A percentile compares a stretch with the other conserved stretches of the same genome.
Evolutionary conservation across 2,329 filamentous ascomycete genomes (phyloP).

Genomic region (Ceratocystis variospora): DNA sequence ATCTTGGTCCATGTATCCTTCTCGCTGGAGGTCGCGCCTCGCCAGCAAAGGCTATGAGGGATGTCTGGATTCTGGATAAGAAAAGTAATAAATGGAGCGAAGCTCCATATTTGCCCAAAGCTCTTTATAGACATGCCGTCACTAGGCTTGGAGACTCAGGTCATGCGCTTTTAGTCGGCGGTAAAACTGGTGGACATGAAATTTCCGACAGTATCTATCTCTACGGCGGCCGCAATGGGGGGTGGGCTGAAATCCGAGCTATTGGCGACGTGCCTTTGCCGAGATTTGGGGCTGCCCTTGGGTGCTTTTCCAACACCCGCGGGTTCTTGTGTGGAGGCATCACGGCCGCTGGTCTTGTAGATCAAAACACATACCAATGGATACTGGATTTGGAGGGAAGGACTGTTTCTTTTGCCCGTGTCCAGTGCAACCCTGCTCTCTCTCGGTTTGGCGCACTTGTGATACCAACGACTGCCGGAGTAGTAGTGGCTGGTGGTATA

Average conservation of each 20-base stretch:
- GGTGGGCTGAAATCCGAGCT: conserved; percentile 35
- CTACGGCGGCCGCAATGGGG: conserved; percentile 31
- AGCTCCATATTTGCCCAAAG: conserved; percentile 50
- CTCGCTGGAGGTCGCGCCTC: conserved; percentile 68
- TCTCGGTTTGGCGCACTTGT: conserved; percentile 11
- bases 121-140: conserved; percentile 63
- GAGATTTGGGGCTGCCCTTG: conserved; percentile 29
- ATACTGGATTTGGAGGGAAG: conserved; percentile 26
- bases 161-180: conserved; percentile 46
- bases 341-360: conserved; percentile 45
- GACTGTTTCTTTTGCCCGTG: not conserved
- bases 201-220: conserved; percentile 41
- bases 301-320: conserved; percentile 21
- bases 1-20: conserved; percentile 45
- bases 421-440: not conserved
- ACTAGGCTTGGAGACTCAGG: conserved; percentile 37
- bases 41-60: conserved; percentile 51
- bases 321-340: conserved; percentile 66
- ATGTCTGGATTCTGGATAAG: conserved; percentile 61
- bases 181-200: conserved; percentile 38
- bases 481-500: conserved; percentile 20
- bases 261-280: conserved; percentile 26
- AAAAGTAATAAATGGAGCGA: conserved; percentile 44
- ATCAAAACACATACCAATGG: conserved; percentile 54
- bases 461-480: conserved; percentile 27